Evolutionary conservation across 1,139 yeast genomes (phyloP).

Genomic region (Pichia norvegensis): DNA sequence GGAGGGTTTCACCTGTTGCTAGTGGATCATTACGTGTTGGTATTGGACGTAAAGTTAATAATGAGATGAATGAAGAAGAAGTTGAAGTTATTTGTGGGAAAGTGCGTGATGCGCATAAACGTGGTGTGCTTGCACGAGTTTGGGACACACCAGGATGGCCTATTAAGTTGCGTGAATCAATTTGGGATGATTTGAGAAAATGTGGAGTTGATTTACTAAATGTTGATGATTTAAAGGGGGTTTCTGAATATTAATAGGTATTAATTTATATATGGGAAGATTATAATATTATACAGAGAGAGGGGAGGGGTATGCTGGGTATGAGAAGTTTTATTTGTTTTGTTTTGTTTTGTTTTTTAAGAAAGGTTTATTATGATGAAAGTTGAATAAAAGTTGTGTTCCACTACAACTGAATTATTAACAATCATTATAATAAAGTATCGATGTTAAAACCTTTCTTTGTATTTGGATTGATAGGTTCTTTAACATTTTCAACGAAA

Average conservation of each 20-base stretch:
- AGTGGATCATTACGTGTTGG: background rate
- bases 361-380: background rate
- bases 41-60: background rate
- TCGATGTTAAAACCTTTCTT: background rate
- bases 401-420: background rate
- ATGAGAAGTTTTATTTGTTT: background rate
- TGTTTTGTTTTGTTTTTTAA: too few species aligned
- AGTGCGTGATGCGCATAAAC: slow-evolving; percentile 31
- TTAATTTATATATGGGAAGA: background rate
- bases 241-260: background rate
- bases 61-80: background rate
- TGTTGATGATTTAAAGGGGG: slow-evolving; percentile 33
- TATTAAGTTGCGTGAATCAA: slow-evolving; percentile 26
- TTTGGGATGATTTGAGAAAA: slow-evolving; percentile 33
- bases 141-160: slow-evolving; percentile 53
- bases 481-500: background rate
- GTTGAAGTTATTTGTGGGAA: background rate
- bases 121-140: slow-evolving; percentile 35
- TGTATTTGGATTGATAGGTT: slow-evolving; percentile 1
- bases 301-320: background rate
- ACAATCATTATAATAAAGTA: background rate
- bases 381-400: background rate
- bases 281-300: background rate
- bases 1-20: background rate
- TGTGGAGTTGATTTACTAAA: slow-evolving; percentile 37